A percentile compares a stretch with the other conserved stretches of the same genome.
These are phyloP conservation scores for Cutaneotrichosporon daszewskae DNA, from an alignment of 1,284 basidiomycete species.

Conservation along the genomic window DNA sequence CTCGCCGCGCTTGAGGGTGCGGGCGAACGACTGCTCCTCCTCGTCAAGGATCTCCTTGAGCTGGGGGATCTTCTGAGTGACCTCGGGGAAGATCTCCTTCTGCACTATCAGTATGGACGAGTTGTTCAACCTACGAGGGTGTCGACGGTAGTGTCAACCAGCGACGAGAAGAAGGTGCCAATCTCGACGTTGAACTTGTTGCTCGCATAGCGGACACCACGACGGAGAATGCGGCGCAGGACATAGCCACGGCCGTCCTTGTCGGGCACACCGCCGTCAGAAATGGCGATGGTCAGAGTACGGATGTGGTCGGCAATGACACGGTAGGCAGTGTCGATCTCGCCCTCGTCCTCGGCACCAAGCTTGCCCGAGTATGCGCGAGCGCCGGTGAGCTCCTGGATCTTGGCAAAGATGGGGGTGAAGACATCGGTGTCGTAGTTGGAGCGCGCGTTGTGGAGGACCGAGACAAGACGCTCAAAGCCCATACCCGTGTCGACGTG, in stretches of 20 bases:
- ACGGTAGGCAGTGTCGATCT: slow-evolving; percentile 94
- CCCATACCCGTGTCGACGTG: slow-evolving; percentile 99
- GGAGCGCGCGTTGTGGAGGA: slow-evolving; percentile 81
- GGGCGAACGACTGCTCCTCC: slow-evolving; percentile 94
- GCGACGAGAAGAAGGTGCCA: slow-evolving; percentile 88
- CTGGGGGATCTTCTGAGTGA: slow-evolving; percentile 74
- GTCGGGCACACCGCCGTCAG: slow-evolving; percentile 92
- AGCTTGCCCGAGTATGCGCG: slow-evolving; percentile 84
- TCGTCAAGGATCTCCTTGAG: slow-evolving; percentile 95
- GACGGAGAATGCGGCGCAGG: slow-evolving; percentile 79
- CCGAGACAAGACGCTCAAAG: slow-evolving; percentile 93
- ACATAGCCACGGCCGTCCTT: slow-evolving; percentile 97
- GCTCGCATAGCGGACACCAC: slow-evolving; percentile 89
- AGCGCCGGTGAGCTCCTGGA: slow-evolving; percentile 84
- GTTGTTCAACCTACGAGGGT: no score
- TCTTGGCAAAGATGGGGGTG: slow-evolving; percentile 76
- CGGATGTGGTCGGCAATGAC: slow-evolving; percentile 96
- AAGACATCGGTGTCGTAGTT: slow-evolving; percentile 99
- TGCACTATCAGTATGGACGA: no score
- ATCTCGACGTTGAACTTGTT: slow-evolving; percentile 94
- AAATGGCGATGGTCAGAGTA: slow-evolving; percentile 90
- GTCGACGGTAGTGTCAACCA: slow-evolving; percentile 83
- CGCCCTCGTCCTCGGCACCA: slow-evolving; percentile 86
- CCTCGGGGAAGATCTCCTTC: slow-evolving; percentile 88
- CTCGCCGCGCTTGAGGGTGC: slow-evolving; percentile 94